phyloP scores from a whole-genome alignment of 163 green algal genomes.

The Scenedesmus sp. region DNA sequence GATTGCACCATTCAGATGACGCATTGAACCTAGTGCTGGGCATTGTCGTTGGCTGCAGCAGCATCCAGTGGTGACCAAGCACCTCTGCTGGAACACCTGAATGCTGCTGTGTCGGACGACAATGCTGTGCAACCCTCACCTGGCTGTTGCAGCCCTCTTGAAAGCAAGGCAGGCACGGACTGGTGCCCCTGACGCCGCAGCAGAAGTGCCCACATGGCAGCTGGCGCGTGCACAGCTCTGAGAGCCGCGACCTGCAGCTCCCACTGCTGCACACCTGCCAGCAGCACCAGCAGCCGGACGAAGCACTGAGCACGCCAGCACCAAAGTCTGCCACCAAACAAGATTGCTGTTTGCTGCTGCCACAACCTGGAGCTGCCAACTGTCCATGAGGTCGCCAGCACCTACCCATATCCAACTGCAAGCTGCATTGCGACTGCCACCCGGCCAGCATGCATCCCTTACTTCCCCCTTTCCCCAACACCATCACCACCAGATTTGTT shows the following conservation, averaged over 20 bases:
- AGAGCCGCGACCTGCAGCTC: constrained; percentile 15
- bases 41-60: neutral
- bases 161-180: constrained; percentile 49
- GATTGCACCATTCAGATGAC: neutral
- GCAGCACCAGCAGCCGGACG: neutral
- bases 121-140: neutral
- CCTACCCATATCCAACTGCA: neutral
- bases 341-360: neutral
- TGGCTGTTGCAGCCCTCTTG: constrained; percentile 7
- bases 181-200: constrained; percentile 39
- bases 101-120: neutral
- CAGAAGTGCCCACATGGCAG: constrained; percentile 57
- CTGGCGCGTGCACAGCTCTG: constrained; percentile 36
- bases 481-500: neutral
- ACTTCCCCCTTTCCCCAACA: no score
- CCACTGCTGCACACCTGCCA: constrained; percentile 36
- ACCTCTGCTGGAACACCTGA: neutral
- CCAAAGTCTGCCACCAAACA: neutral
- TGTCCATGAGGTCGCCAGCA: neutral
- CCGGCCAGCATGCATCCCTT: neutral
- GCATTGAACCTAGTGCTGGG: neutral
- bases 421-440: neutral
- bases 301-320: neutral
- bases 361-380: neutral
- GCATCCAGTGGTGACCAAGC: neutral